Evolutionary conservation across 208 protist genomes (phyloP).

Genomic region (Leptomonas pyrrhocoris): DNA sequence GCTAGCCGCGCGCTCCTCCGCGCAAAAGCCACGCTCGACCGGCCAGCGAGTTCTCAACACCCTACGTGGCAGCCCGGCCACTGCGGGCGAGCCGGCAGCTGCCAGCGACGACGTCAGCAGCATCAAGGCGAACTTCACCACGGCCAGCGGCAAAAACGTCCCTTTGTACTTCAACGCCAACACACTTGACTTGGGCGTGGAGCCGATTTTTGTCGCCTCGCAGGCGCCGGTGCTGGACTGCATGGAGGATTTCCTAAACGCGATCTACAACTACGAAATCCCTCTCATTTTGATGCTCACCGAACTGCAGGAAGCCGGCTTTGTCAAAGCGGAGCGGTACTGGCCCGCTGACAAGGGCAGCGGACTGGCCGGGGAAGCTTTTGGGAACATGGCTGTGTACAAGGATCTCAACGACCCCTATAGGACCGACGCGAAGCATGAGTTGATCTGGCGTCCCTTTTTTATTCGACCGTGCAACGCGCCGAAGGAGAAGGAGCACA

Average conservation of each 20-base stretch:
- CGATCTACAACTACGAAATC: constrained; percentile 52
- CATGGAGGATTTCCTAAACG: constrained; percentile 64
- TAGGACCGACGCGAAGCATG: constrained; percentile 12
- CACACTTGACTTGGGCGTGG: constrained; percentile 33
- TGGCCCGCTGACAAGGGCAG: constrained; percentile 52
- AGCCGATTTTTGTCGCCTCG: constrained; percentile 72
- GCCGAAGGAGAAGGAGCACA: constrained; percentile 29
- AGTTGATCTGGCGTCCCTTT: constrained; percentile 32
- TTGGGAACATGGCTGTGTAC: constrained; percentile 36
- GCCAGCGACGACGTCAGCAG: neutral
- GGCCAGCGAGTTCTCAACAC: constrained; percentile 17
- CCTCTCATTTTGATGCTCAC: constrained; percentile 84
- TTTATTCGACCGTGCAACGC: constrained; percentile 25
- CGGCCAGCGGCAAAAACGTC: constrained; percentile 7
- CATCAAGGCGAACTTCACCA: constrained; percentile 6
- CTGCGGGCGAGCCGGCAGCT: neutral
- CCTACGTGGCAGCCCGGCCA: constrained; percentile 5
- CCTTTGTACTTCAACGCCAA: constrained; percentile 78
- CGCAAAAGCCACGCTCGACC: neutral
- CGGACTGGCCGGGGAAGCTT: constrained; percentile 18
- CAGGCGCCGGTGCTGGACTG: constrained; percentile 72
- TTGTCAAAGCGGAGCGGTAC: constrained; percentile 83
- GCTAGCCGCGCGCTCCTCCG: neutral
- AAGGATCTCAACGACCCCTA: constrained; percentile 51
- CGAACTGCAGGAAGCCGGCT: constrained; percentile 45